Evolutionary conservation across 306 rosid species (phyloP).

Genomic region (Parietaria judaica): DNA sequence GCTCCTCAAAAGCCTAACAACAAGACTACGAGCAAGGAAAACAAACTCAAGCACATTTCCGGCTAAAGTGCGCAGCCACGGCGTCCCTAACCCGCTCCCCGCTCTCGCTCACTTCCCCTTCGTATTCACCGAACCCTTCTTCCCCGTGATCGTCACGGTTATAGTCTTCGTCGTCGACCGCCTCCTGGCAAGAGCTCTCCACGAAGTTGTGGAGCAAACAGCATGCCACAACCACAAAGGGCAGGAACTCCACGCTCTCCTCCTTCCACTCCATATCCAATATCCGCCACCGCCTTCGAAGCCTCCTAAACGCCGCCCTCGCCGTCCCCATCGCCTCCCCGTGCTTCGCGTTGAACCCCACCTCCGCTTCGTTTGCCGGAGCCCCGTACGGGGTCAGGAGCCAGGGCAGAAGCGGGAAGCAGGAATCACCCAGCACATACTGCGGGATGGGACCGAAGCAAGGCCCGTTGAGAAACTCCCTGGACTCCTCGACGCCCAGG

Average conservation of each 20-base stretch:
- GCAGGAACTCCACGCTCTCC: slow-evolving; percentile 56
- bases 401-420: slow-evolving; percentile 76
- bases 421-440: slow-evolving; percentile 63
- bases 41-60: slow-evolving; percentile 26
- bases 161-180: slow-evolving; percentile 1
- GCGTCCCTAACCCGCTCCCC: slow-evolving; percentile 55
- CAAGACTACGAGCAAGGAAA: neutral
- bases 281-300: slow-evolving; percentile 55
- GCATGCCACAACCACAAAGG: slow-evolving; percentile 53
- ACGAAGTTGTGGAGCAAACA: slow-evolving; percentile 82
- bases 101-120: slow-evolving; percentile 46
- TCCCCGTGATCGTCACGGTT: neutral
- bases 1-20: too few relatives aligned
- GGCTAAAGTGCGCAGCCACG: slow-evolving; percentile 61
- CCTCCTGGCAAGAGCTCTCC: slow-evolving; percentile 42
- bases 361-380: slow-evolving; percentile 19
- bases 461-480: slow-evolving; percentile 51
- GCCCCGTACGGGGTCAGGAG: slow-evolving; percentile 68
- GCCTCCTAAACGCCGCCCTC: slow-evolving; percentile 42
- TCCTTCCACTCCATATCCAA: slow-evolving; percentile 58
- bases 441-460: slow-evolving; percentile 53
- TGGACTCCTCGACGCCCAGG: slow-evolving; percentile 43
- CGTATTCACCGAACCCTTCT: slow-evolving; percentile 26
- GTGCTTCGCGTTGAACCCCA: slow-evolving; percentile 52
- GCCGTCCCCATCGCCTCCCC: slow-evolving; percentile 40